phyloP scores from a whole-genome alignment of 1,139 yeast species.

The Geotrichum klebahnii region DNA sequence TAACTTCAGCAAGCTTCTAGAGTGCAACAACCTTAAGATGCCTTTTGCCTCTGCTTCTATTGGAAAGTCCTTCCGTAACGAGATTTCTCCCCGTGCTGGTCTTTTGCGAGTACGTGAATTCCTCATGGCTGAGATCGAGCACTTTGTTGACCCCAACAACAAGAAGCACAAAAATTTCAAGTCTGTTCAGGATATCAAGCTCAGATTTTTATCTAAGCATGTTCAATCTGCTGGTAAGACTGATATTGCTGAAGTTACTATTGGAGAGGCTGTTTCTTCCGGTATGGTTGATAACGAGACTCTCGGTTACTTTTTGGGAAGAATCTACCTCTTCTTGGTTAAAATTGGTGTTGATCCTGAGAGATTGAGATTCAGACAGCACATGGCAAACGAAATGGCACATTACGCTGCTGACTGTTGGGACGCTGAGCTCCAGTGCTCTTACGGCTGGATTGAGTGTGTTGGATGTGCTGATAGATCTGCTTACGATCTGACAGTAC shows the following conservation, averaged over 20 bases:
- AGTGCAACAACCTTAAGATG: slow-evolving; percentile 92
- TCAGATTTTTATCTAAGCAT: slow-evolving; percentile 77
- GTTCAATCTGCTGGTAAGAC: slow-evolving; percentile 85
- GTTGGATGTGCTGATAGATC: slow-evolving; percentile 99
- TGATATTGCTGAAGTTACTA: slow-evolving; percentile 55
- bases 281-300: slow-evolving; percentile 96
- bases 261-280: slow-evolving; percentile 84
- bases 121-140: slow-evolving; percentile 98
- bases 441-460: slow-evolving; percentile 99
- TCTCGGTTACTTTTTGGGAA: slow-evolving; percentile 90
- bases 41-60: slow-evolving; percentile 98
- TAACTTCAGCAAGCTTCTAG: slow-evolving; percentile 88
- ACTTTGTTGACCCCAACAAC: slow-evolving; percentile 88
- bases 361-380: slow-evolving; percentile 95
- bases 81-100: slow-evolving; percentile 97
- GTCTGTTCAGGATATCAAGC: slow-evolving; percentile 66
- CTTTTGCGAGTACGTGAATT: slow-evolving; percentile 96
- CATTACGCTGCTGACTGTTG: slow-evolving; percentile 99
- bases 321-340: slow-evolving; percentile 77
- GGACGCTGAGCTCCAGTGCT: slow-evolving; percentile 96
- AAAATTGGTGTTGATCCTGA: slow-evolving; percentile 86
- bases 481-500: slow-evolving; percentile 95
- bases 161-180: slow-evolving; percentile 77
- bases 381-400: slow-evolving; percentile 98
- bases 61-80: slow-evolving; percentile 98